Conservation (phyloP, 164 flowering plant genomes). For the Umbellularia californica region DNA sequence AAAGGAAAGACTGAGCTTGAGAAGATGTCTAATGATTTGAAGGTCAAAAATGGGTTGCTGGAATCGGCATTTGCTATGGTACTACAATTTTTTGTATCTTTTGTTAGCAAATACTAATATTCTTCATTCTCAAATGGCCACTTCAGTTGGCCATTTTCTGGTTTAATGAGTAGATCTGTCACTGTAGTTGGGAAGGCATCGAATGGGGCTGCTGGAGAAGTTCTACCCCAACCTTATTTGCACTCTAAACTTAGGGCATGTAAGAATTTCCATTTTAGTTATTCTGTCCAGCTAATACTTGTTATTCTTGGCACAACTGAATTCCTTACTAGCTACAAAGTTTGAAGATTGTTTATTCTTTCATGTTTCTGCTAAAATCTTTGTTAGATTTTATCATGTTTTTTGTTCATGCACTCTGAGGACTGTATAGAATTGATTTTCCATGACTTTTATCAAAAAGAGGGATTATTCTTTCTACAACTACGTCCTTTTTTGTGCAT, state of each 20-base stretch:
- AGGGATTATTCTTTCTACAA: not conserved
- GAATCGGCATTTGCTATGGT: constrained; percentile 70
- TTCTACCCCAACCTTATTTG: constrained; percentile 75
- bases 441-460: no score
- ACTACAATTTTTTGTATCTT: constrained; percentile 4
- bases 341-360: no score
- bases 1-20: constrained; percentile 68
- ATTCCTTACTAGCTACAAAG: no score
- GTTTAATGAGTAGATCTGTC: constrained; percentile 6
- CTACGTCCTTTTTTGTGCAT: not conserved
- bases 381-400: no score
- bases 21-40: constrained; percentile 58
- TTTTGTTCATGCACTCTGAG: no score
- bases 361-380: no score
- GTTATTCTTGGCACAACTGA: no score
- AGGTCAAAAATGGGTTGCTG: constrained; percentile 58
- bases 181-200: constrained; percentile 71
- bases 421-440: no score
- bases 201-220: constrained; percentile 76
- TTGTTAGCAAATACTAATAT: not conserved
- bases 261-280: constrained; percentile 32
- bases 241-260: constrained; percentile 83
- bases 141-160: not conserved
- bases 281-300: not conserved
- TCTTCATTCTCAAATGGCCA: not conserved